phyloP scores from a whole-genome alignment of 495 filamentous ascomycete species.

The Xylaria sp. region DNA sequence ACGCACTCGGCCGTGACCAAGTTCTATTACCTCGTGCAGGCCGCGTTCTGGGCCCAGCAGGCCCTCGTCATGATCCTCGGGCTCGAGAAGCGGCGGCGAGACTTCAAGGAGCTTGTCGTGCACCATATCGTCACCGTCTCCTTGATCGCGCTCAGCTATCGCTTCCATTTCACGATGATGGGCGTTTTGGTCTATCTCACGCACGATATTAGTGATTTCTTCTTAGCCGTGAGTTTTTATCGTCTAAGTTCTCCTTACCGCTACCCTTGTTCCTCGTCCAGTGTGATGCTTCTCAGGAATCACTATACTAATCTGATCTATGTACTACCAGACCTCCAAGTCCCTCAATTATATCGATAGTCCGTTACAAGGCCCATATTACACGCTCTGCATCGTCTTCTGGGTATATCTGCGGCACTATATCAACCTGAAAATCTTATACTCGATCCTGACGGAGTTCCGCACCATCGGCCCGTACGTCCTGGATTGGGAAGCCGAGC shows the following conservation, averaged over 20 bases:
- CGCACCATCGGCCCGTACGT: slow-evolving; percentile 83
- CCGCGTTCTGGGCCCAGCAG: slow-evolving; percentile 95
- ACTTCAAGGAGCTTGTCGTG: slow-evolving; percentile 90
- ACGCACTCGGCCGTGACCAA: slow-evolving; percentile 85
- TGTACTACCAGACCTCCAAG: slow-evolving; percentile 74
- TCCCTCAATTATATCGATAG: slow-evolving; percentile 88
- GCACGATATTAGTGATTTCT: slow-evolving; percentile 94
- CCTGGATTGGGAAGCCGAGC: slow-evolving; percentile 79
- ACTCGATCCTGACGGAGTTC: slow-evolving; percentile 83
- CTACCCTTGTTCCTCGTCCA: too few relatives aligned
- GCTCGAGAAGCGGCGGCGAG: slow-evolving; percentile 92
- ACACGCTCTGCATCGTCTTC: slow-evolving; percentile 74
- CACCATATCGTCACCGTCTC: slow-evolving; percentile 91
- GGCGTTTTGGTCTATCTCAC: slow-evolving; percentile 95
- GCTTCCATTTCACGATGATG: slow-evolving; percentile 97
- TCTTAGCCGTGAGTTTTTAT: slow-evolving; percentile 76
- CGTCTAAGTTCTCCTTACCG: neutral
- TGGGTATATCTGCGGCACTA: slow-evolving; percentile 95
- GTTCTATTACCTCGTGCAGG: slow-evolving; percentile 94
- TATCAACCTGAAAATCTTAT: slow-evolving; percentile 86
- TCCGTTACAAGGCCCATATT: slow-evolving; percentile 76
- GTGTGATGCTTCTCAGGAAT: too few relatives aligned
- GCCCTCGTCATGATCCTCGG: slow-evolving; percentile 86
- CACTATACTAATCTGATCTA: slow-evolving; percentile 23
- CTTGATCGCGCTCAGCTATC: slow-evolving; percentile 85